Evolutionary conservation across 148 eudicot species (phyloP), one percentile per base, ranked within the genome.

Genomic region (Talinum fruticosum): DNA sequence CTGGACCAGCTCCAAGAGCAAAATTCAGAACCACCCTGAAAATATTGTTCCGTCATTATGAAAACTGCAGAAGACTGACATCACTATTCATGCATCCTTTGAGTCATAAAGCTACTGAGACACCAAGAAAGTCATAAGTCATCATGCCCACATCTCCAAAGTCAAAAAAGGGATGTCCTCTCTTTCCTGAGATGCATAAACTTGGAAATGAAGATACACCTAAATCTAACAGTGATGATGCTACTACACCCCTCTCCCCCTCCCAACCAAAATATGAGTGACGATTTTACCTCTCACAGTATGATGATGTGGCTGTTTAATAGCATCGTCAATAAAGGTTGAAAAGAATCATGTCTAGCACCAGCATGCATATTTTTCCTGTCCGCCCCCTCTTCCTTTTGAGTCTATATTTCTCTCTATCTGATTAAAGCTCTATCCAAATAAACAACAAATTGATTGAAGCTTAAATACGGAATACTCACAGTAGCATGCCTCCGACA

Each of bases 1-100:
- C 92, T 5, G 97, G 97, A 41, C 97, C 97, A 84, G 92, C 96
- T 72, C 97, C 97, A 74, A 93, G 74, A 47, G 97, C 70, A 85
- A 91, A 93, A 64, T 88, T 69, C 53, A 89, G 85, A 59, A 93
- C 97, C 84, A 89, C 84, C 87, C 97, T 93, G 88, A 68, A 79
- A 82, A 69, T 45, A 18, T 45, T 62, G 69, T 54, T 54, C 32
- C 75, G 53, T 41, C 45, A 59, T 69, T 23, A 57, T 76, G 49
- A 41, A 45, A 36, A 61, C 29, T 61, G 34, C 74, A 49, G n/a
- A 53, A 76, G 19, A 70, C 19, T 38, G 21, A 53, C 26, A 30
- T 33, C 28, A 24, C 12, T 2, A 21, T 70, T 28, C 0, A 23
- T 35, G 53, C 14, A 59, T 24, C 41, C 19, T n/a, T 59, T 18